Evolutionary conservation across 345 rosid genomes (phyloP), one percentile per base, ranked within the genome.

Genomic region (Dimocarpus longan): DNA sequence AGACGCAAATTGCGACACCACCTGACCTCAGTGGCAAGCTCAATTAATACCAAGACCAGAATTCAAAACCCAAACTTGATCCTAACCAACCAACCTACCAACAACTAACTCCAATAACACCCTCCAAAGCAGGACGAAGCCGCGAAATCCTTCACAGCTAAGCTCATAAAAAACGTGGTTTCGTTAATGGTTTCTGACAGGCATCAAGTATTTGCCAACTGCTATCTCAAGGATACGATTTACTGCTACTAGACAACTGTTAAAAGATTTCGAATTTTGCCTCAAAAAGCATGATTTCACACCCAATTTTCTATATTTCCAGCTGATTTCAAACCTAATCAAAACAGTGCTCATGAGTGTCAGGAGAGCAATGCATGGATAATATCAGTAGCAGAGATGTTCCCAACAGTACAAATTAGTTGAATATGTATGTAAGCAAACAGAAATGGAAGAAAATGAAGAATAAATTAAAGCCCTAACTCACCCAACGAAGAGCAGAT

Each of bases 381-480:
- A 50, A 50, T 50, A 50, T 59, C 11, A 59, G 64, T 6, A 19
- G 10, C 9, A 19, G 8, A 57, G 9, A 57, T 18, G 63, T 57
- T n/a, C 9, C n/a, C 63, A 57, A 57, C 19, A 57, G 63, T 19
- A 10, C 15, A 57, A 19, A 57, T 57, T 57, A 57, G 62, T 57
- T 59, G 22, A 59, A 59, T 16, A 48, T 48, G 63, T 3, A 18
- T 3, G 37, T 19, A 32, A 66, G 0, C 70, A 19, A 65, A 66
- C n/a, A 65, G 32, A 74, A 15, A 10, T 22, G 24, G 64, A 59
- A 6, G 56, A 4, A n/a, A 22, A 42, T 3, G 43, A 19, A 1
- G 10, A 28, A 6, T 28, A 54, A 72, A 72, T n/a, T 57, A 3
- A 72, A 37, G 56, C 71, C 70, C 63, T 28, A 64, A 75, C 78